Evolutionary conservation across 768 basidiomycete species (phyloP).

Genomic region (Tremella yokohamensis): DNA sequence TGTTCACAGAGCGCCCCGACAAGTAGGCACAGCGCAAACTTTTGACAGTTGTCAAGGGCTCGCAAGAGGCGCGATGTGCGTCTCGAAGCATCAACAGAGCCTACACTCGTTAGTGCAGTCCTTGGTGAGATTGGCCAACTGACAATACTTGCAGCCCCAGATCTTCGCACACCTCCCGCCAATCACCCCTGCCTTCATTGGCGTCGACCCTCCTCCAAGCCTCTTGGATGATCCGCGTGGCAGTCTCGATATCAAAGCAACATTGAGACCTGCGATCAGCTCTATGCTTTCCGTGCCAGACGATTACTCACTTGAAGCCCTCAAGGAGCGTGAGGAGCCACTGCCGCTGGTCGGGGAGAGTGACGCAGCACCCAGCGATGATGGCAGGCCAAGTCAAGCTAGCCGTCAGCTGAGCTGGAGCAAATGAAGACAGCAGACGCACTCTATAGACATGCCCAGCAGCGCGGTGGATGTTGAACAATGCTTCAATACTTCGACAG

Average conservation of each 20-base stretch:
- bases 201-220: constrained; percentile 40
- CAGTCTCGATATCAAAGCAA: constrained; percentile 49
- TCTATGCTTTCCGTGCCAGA: neutral
- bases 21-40: too few relatives aligned
- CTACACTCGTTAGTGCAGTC: too few relatives aligned
- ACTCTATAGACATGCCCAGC: constrained; percentile 49
- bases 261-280: constrained; percentile 35
- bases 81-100: too few relatives aligned
- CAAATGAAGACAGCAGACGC: constrained; percentile 13
- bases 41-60: too few relatives aligned
- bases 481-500: constrained; percentile 40
- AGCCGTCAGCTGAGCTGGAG: constrained; percentile 6
- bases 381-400: constrained; percentile 48
- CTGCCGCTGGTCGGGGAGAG: constrained; percentile 23
- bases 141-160: constrained; percentile 40
- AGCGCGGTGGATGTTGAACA: constrained; percentile 44
- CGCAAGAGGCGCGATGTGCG: too few relatives aligned
- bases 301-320: constrained; percentile 41
- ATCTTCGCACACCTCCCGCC: constrained; percentile 45
- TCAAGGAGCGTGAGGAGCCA: constrained; percentile 44
- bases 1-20: too few relatives aligned
- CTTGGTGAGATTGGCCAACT: too few relatives aligned
- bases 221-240: constrained; percentile 37
- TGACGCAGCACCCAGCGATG: constrained; percentile 43
- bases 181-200: constrained; percentile 29